Base-by-base conservation (phyloP, 2,329 filamentous ascomycete species). In the Piedraia hortae region DNA sequence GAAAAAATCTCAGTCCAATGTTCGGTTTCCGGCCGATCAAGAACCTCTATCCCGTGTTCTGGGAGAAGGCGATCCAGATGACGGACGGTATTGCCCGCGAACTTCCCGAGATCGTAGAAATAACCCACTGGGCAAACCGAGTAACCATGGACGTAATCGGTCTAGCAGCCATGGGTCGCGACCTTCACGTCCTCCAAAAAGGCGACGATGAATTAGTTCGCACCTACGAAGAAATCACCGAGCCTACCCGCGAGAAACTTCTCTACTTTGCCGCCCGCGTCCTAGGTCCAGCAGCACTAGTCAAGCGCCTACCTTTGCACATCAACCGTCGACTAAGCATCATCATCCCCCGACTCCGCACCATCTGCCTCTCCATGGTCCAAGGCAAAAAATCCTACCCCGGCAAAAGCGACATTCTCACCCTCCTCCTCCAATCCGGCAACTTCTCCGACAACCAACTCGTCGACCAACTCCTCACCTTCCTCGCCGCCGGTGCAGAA, bases 1-100 rank as follows among this genome's bases (percentile, higher is more conserved):
- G 80, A 20, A 78, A 72, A 41, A 65, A 69, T 26, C 58, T 89
- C 10, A 62, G 69, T 48, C 77, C 77, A 0, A 73, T 75, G 2
- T 90, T 90, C 42, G 57, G 65, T n/a, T 88, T 75, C 38, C 61
- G 77, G 11, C 73, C 88, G 35, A 54, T 89, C 41, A 88, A 85
- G 39, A 60, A 82, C 27, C 49, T 90, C 8, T 85, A 88, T 34
- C 69, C 75, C 0, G 48, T 71, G 4, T 89, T 91, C 44, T 90
- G 77, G 77, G 36, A 47, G 10, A 89, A 88, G 45, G 59, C 67
- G 1, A 14, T 16, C 5, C 10, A 23, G 10, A 10, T 22, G 12
- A 13, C 18, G 17, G 21, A 23, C 5, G 16, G 16, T 6, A 19
- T 21, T 5, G 26, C 23, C 23, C 28, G 28, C 20, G 14, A 18